Percentiles rank a stretch among this genome's conserved stretches.
phyloP scores from a whole-genome alignment of 768 basidiomycete genomes.

The Kwoniella europaea region DNA sequence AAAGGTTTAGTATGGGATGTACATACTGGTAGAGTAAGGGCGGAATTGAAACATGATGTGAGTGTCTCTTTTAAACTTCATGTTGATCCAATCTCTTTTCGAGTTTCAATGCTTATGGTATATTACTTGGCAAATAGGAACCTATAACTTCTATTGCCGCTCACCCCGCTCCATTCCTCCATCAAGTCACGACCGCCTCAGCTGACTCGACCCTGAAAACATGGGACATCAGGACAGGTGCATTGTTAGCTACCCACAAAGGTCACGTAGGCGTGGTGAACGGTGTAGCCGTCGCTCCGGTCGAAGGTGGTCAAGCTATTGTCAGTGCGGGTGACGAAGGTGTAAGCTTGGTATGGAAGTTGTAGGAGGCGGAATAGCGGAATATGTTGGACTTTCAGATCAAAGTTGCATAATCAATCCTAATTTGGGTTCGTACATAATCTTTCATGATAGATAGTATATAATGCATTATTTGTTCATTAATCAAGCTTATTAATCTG shows the following conservation, averaged over 20 bases:
- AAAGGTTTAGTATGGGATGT: constrained; percentile 95
- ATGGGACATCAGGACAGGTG: constrained; percentile 89
- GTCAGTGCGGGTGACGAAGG: constrained; percentile 93
- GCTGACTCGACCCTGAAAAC: constrained; percentile 85
- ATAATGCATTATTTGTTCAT: too few relatives aligned
- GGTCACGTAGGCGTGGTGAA: constrained; percentile 82
- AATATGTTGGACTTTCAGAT: background rate
- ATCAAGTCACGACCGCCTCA: constrained; percentile 82
- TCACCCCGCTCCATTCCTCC: constrained; percentile 74
- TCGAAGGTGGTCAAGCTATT: constrained; percentile 62
- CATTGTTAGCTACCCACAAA: constrained; percentile 74
- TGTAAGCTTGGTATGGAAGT: constrained; percentile 72
- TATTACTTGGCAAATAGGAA: constrained; percentile 64
- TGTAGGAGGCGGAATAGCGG: too few relatives aligned
- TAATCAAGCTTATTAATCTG: background rate
- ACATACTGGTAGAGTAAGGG: constrained; percentile 78
- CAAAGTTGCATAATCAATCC: background rate
- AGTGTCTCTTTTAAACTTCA: constrained; percentile 39
- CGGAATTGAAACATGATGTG: constrained; percentile 82
- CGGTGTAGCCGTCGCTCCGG: constrained; percentile 70
- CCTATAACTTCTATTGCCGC: constrained; percentile 79
- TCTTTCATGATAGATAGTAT: too few relatives aligned
- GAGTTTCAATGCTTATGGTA: too few relatives aligned
- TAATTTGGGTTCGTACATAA: too few relatives aligned
- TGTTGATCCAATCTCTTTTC: too few relatives aligned